Base-by-base conservation (phyloP, 2,329 filamentous ascomycete species). In the Hymenoscyphus repandus region DNA sequence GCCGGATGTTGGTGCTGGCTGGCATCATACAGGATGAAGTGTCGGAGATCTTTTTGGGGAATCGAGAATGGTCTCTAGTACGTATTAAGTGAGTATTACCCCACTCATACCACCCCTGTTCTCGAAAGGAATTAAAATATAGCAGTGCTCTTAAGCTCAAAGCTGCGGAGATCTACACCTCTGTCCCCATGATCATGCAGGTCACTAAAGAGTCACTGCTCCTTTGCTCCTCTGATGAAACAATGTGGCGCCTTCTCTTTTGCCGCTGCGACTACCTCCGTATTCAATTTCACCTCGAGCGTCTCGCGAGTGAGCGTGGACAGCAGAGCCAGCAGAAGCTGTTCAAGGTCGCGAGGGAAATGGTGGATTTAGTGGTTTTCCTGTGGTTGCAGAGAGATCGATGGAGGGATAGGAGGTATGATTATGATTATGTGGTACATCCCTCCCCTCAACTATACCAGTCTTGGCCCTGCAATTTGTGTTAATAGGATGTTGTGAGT, bases 381-480 rank as follows among this genome's bases (percentile, higher is more conserved):
- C 17, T 57, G 6, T 60, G 58, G 58, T 15, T 55, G 1, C 47
- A 60, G 31, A 47, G 56, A 41, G 58, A 58, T 47, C 46, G 52
- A 3, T 45, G 36, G 20, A 27, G 31, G 1, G 43, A 45, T 5
- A 45, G 34, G 13, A 17, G 44, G 17, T 49, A 52, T 38, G 45
- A 53, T 39, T 56, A 53, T 48, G 55, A 57, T 20, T 59, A 45
- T 27, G 45, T 54, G n/a, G 51, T 59, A 40, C 17, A 53, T 50
- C 31, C 10, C 1, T 13, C 6, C 17, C 15, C 2, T 18, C 11
- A 6, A 15, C 30, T 2, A 12, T n/a, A n/a, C n/a, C n/a, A n/a
- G n/a, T n/a, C n/a, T n/a, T n/a, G n/a, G n/a, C 22, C 7, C 1
- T 6, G 2, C 9, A 34, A 3, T 17, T 13, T 12, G 17, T 15